These are phyloP conservation scores for Fomes fomentarius DNA, from an alignment of 1,284 basidiomycete genomes.

Conservation along the genomic window DNA sequence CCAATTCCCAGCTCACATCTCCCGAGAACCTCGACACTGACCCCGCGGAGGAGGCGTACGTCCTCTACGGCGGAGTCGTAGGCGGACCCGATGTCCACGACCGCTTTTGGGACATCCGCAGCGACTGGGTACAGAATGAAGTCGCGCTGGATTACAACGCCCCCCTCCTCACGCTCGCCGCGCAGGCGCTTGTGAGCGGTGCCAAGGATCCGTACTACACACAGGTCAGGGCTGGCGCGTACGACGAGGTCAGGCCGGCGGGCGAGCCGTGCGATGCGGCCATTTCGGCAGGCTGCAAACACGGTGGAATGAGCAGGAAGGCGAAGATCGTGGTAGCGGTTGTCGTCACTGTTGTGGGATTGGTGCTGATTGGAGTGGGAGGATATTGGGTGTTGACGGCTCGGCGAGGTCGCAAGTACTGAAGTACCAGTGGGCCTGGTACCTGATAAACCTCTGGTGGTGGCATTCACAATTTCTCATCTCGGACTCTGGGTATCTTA, in stretches of 20 bases:
- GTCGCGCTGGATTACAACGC: conserved; percentile 85
- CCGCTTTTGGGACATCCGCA: conserved; percentile 82
- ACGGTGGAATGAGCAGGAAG: conserved; percentile 43
- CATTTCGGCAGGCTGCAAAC: conserved; percentile 55
- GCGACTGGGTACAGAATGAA: conserved; percentile 83
- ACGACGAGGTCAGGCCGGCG: conserved; percentile 60
- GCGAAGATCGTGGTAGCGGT: conserved; percentile 77
- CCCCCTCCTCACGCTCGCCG: conserved; percentile 81
- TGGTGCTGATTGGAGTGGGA: conserved; percentile 52
- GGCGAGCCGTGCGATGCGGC: conserved; percentile 80
- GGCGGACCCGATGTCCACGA: conserved; percentile 85
- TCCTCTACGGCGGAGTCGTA: conserved; percentile 86
- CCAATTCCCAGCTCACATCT: conserved; percentile 41
- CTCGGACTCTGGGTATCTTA: background rate
- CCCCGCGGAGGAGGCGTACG: conserved; percentile 71
- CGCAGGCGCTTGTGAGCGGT: conserved; percentile 70
- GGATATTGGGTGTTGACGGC: conserved; percentile 44
- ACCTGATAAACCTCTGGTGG: no score
- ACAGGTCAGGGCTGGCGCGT: conserved; percentile 65
- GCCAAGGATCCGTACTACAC: conserved; percentile 83
- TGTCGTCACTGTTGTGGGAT: conserved; percentile 62
- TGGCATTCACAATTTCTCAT: no score
- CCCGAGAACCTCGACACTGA: conserved; percentile 65
- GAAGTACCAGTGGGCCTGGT: background rate
- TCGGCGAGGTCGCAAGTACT: conserved; percentile 1